Base-by-base conservation (phyloP, 345 rosid genomes). In the Odontarrhena argentea region DNA sequence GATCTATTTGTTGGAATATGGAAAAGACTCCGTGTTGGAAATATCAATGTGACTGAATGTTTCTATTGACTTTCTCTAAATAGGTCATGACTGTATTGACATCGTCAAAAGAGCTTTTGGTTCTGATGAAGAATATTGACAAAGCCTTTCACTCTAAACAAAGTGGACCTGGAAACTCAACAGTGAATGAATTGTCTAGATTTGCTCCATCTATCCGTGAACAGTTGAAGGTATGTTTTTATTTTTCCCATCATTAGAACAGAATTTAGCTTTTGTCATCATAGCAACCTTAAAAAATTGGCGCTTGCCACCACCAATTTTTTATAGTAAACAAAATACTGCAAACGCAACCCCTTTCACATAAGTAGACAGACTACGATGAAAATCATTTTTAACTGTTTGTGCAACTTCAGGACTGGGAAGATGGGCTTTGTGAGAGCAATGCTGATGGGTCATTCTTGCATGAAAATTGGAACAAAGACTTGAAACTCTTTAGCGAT, bases 401-500 rank as follows among this genome's bases (percentile, higher is more conserved):
- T 67, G 57, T 63, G 37, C 34, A 46, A 60, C 28, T 32, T 56
- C 24, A 92, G 98, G 98, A 92, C 68, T 92, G 98, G 98, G 97
- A 92, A 80, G 85, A 86, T 80, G 96, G 98, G 55, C 79, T 92
- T 43, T 79, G 83, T 45, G 98, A 89, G 77, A 92, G 78, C 67
- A 91, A 86, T 61, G 89, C 85, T 4, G 93, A 92, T 84, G 98
- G 98, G 30, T 87, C 96, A 52, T 89, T 82, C 84, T 71, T 92
- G 80, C 96, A 80, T 76, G 96, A 86, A 62, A 86, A 92, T 55
- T 87, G 96, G 98, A 87, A 92, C 83, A 92, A 81, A 67, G 96
- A 86, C 78, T 70, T 87, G 46, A 79, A 72, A 67, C 96, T 92
- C 55, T 87, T 87, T 71, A 76, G 89, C 60, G 81, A 86, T 30